A percentile compares a stretch with the other conserved stretches of the same genome.
These are phyloP conservation scores for Rhizodiscina lignyota DNA, from an alignment of 495 filamentous ascomycete species.

Conservation along the genomic window DNA sequence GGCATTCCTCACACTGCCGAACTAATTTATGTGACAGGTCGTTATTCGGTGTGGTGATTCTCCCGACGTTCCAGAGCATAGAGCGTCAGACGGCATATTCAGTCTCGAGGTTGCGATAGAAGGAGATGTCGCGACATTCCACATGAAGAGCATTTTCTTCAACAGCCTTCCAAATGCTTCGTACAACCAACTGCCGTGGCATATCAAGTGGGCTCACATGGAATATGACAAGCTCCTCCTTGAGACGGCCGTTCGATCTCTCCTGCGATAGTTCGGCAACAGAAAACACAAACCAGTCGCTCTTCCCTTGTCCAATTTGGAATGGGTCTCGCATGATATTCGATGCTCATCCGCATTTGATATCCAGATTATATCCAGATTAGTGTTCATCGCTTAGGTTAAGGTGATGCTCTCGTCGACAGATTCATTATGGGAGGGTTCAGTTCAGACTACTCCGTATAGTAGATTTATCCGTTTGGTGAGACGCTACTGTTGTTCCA, in stretches of 20 bases:
- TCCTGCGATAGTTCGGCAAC: no score
- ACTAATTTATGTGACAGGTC: slow-evolving; percentile 6
- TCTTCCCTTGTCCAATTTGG: no score
- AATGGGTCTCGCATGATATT: no score
- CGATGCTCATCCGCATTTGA: no score
- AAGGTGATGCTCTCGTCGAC: no score
- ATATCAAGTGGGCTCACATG: slow-evolving; percentile 9
- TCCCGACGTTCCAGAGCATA: slow-evolving; percentile 3
- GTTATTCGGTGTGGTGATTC: slow-evolving; percentile 12
- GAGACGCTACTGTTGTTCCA: no score
- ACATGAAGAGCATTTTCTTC: slow-evolving; percentile 14
- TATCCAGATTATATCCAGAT: no score
- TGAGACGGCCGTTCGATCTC: slow-evolving; percentile 11
- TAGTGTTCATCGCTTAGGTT: no score
- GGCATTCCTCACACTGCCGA: not conserved
- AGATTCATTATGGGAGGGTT: no score
- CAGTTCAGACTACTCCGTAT: no score
- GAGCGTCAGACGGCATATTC: slow-evolving; percentile 13
- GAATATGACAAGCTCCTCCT: slow-evolving; percentile 15
- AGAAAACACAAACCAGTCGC: no score
- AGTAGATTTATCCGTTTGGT: no score
- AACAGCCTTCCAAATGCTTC: slow-evolving; percentile 10
- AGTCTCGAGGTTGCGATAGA: slow-evolving; percentile 13
- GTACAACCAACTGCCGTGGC: slow-evolving; percentile 7
- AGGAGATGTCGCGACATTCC: slow-evolving; percentile 11